Conservation (phyloP, 108 stramenopile genomes). For the Phaeodactylum tricornutum region DNA sequence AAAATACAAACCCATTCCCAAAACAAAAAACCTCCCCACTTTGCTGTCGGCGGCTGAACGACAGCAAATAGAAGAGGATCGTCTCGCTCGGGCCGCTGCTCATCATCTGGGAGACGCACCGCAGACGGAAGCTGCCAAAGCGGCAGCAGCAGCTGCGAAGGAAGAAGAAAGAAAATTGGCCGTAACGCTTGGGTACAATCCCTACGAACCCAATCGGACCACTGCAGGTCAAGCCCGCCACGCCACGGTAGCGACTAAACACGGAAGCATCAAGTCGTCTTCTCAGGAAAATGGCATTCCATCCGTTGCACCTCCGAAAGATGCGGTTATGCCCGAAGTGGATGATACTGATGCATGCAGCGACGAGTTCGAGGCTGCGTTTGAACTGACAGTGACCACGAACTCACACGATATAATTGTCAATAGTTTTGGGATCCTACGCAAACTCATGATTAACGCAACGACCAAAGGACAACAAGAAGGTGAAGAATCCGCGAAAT, state of each 20-base stretch:
- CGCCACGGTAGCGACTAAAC: slow-evolving; percentile 39
- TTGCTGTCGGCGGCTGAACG: slow-evolving; percentile 8
- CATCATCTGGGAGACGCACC: slow-evolving; percentile 6
- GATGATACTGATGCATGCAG: slow-evolving; percentile 21
- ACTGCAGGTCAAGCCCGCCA: slow-evolving; percentile 70
- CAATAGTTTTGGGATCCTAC: slow-evolving; percentile 33
- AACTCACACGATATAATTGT: slow-evolving; percentile 15
- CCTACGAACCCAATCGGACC: slow-evolving; percentile 57
- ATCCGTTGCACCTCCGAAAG: slow-evolving; percentile 27
- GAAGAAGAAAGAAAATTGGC: slow-evolving; percentile 34
- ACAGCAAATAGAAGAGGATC: slow-evolving; percentile 11
- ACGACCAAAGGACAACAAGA: slow-evolving; percentile 61
- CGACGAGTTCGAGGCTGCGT: slow-evolving; percentile 66
- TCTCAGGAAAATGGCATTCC: slow-evolving; percentile 14
- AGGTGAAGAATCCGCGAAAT: slow-evolving; percentile 44
- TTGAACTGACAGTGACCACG: slow-evolving; percentile 53
- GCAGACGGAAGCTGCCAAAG: slow-evolving; percentile 36
- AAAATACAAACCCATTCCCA: slow-evolving; percentile 40
- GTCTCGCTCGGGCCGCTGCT: background rate
- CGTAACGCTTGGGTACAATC: slow-evolving; percentile 68
- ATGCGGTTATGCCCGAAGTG: slow-evolving; percentile 11
- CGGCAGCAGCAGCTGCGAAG: slow-evolving; percentile 57
- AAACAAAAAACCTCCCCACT: slow-evolving; percentile 8
- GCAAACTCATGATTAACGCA: slow-evolving; percentile 65
- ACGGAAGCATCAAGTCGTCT: slow-evolving; percentile 36